Conservation (phyloP, 2,329 filamentous ascomycete species). For the Metarhizium humberi region DNA sequence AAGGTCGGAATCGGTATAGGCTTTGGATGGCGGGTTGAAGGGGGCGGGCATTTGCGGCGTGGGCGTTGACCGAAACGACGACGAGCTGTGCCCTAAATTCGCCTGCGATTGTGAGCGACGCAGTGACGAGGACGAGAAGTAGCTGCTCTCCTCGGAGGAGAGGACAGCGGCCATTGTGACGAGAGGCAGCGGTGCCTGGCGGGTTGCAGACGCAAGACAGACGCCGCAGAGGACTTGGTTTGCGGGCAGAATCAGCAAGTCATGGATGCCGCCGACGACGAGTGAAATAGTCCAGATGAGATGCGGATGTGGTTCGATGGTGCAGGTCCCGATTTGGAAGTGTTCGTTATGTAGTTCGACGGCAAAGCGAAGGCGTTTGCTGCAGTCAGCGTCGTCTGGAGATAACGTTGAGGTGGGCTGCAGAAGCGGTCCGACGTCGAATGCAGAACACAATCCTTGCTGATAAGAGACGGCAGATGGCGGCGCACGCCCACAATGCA, state of each 20-base stretch:
- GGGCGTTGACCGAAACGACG: slow-evolving; percentile 34
- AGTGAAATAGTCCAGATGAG: background rate
- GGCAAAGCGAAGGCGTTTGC: background rate
- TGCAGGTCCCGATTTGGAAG: no score
- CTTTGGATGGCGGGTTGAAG: slow-evolving; percentile 33
- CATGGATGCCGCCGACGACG: background rate
- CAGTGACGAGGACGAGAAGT: slow-evolving; percentile 44
- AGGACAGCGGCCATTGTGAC: slow-evolving; percentile 46
- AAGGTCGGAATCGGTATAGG: slow-evolving; percentile 35
- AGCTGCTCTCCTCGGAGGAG: slow-evolving; percentile 45
- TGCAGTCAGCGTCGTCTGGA: background rate
- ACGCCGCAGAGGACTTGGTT: background rate
- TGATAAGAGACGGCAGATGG: background rate
- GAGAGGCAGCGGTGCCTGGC: slow-evolving; percentile 1
- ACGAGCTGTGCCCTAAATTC: slow-evolving; percentile 38
- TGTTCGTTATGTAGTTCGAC: no score
- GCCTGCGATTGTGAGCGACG: slow-evolving; percentile 53
- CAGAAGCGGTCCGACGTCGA: background rate
- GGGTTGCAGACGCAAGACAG: background rate
- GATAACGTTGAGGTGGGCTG: background rate
- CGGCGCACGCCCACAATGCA: no score
- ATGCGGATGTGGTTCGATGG: no score
- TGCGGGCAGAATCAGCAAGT: background rate
- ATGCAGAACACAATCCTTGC: background rate
- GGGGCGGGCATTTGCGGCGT: slow-evolving; percentile 29